Conservation (phyloP, 2,329 filamentous ascomycete species). For the Penicillium freii region DNA sequence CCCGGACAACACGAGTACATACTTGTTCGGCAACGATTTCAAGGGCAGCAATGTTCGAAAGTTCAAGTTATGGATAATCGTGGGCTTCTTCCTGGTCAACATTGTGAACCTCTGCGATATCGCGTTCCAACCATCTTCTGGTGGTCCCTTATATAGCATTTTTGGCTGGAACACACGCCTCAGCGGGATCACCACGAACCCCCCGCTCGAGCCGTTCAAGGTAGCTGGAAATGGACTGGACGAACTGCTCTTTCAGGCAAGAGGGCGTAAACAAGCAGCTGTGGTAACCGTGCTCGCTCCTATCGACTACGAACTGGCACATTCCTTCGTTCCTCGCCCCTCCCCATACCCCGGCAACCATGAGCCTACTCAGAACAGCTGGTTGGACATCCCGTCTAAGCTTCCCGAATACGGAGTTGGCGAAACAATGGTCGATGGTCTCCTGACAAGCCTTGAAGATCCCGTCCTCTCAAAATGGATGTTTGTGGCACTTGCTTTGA, state of each 20-base stretch:
- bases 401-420: background rate
- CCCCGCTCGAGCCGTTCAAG: background rate
- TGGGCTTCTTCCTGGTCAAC: background rate
- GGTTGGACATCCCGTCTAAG: no score
- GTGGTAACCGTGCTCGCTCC: background rate
- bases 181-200: background rate
- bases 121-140: background rate
- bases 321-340: background rate
- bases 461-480: background rate
- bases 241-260: background rate
- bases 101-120: background rate
- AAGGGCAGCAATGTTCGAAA: background rate
- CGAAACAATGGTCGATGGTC: background rate
- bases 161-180: background rate
- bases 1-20: background rate
- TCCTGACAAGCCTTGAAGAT: background rate
- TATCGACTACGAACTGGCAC: background rate
- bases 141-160: background rate
- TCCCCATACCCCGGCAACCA: no score
- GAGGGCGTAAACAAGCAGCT: background rate
- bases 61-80: background rate
- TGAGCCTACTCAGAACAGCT: no score
- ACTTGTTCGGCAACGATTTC: background rate
- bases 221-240: background rate
- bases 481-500: background rate